A percentile compares a stretch with the other conserved stretches of the same genome.
These are phyloP conservation scores for Calocybe indica DNA, from an alignment of 768 basidiomycete genomes.

Conservation along the genomic window DNA sequence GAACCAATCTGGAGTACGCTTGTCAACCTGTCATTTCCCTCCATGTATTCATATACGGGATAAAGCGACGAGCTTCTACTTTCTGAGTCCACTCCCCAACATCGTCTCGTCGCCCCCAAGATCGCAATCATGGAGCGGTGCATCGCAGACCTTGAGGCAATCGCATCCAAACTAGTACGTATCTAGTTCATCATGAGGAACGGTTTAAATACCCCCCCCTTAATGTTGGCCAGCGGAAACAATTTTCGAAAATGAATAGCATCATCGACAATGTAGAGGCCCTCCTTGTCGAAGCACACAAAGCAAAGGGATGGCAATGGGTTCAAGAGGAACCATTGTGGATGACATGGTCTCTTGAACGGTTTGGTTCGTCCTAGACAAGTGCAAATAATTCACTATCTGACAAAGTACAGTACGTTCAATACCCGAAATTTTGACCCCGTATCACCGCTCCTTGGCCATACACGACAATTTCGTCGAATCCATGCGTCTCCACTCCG, in stretches of 20 bases:
- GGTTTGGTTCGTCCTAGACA: conserved; percentile 47
- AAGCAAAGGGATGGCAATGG: conserved; percentile 67
- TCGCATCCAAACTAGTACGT: conserved; percentile 63
- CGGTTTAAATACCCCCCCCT: not conserved
- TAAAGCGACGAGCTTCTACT: not conserved
- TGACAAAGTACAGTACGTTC: conserved; percentile 40
- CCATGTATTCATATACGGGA: not conserved
- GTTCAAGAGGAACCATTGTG: conserved; percentile 68
- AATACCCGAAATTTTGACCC: conserved; percentile 48
- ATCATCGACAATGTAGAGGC: conserved; percentile 61
- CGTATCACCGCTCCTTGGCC: conserved; percentile 63
- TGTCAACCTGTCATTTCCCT: not conserved
- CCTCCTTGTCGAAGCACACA: conserved; percentile 63
- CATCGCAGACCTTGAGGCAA: conserved; percentile 51
- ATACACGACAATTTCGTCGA: conserved; percentile 52
- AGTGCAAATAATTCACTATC: not conserved
- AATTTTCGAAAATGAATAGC: conserved; percentile 59
- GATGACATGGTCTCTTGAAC: conserved; percentile 78
- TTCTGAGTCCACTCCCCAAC: conserved; percentile 34
- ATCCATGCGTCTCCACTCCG: conserved; percentile 54
- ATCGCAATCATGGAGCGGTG: conserved; percentile 62
- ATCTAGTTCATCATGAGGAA: not conserved
- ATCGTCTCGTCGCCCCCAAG: conserved; percentile 58
- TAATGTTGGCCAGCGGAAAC: conserved; percentile 47
- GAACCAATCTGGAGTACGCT: conserved; percentile 82